These are phyloP conservation scores for Mortierella sp. DNA, from an alignment of 371 early-diverging fungal species.

Conservation along the genomic window DNA sequence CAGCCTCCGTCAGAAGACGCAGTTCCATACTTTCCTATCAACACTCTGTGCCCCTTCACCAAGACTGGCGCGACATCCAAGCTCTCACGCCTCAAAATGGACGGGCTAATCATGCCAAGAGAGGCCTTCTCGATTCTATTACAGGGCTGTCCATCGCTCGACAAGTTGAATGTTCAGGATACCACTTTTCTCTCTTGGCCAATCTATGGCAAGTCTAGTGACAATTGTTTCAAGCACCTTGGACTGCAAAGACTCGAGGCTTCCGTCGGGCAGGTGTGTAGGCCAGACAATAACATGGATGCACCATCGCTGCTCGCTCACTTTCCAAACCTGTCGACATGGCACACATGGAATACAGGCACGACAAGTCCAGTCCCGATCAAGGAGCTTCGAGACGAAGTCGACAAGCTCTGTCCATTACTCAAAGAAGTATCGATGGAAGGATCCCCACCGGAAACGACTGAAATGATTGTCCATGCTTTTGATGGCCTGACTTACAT, in stretches of 20 bases:
- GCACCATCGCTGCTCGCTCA: background rate
- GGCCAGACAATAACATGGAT: background rate
- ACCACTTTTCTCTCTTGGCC: background rate
- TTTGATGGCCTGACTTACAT: background rate
- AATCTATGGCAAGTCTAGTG: background rate
- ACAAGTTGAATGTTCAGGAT: background rate
- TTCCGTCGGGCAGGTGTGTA: background rate
- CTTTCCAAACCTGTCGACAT: background rate
- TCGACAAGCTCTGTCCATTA: background rate
- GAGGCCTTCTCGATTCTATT: slow-evolving; percentile 8
- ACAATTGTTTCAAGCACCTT: background rate
- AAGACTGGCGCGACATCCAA: background rate
- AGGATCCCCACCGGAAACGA: no score
- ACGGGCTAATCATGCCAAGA: slow-evolving; percentile 2
- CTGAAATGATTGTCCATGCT: background rate
- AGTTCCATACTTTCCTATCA: background rate
- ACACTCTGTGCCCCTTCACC: no score
- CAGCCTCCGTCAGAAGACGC: background rate
- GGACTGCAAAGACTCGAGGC: background rate
- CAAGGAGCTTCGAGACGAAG: background rate
- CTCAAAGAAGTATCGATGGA: background rate
- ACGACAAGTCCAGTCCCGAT: background rate
- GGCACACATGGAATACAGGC: background rate
- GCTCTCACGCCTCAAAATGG: background rate
- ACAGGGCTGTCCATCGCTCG: slow-evolving; percentile 14